Percentiles rank a stretch among this genome's conserved stretches.
phyloP scores from a whole-genome alignment of 371 early-diverging fungal genomes.

The Capillidium heterosporum region DNA sequence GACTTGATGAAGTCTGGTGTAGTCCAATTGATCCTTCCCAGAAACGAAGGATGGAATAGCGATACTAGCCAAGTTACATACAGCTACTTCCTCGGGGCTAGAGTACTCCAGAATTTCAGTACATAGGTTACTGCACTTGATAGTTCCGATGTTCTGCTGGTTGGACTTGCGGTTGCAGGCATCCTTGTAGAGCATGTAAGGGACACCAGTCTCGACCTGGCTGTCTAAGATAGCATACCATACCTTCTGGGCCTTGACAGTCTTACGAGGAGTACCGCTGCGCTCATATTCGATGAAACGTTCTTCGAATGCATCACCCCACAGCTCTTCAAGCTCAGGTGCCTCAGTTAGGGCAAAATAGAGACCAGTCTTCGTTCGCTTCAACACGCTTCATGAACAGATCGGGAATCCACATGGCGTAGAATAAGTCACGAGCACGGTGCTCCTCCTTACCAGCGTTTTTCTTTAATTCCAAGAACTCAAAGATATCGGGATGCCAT shows the following conservation, averaged over 20 bases:
- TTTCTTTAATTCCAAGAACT: slow-evolving; percentile 95
- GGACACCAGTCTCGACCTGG: slow-evolving; percentile 98
- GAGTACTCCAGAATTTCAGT: slow-evolving; percentile 96
- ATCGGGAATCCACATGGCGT: slow-evolving; percentile 98
- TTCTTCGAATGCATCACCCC: slow-evolving; percentile 89
- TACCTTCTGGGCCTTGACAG: slow-evolving; percentile 92
- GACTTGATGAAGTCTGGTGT: slow-evolving; percentile 49
- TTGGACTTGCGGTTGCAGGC: slow-evolving; percentile 34
- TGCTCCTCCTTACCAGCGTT: slow-evolving; percentile 98
- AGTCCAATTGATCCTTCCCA: slow-evolving; percentile 43
- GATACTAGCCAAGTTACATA: slow-evolving; percentile 97
- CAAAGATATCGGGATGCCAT: slow-evolving; percentile 98
- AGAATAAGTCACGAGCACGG: slow-evolving; percentile 95
- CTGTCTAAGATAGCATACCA: slow-evolving; percentile 97
- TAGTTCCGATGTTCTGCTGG: slow-evolving; percentile 95
- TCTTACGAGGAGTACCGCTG: slow-evolving; percentile 66
- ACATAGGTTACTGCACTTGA: slow-evolving; percentile 71
- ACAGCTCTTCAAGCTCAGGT: slow-evolving; percentile 77
- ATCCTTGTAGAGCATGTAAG: slow-evolving; percentile 99
- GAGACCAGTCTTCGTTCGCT: slow-evolving; percentile 82
- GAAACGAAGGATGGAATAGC: slow-evolving; percentile 89
- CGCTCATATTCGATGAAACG: slow-evolving; percentile 85
- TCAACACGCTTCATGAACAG: slow-evolving; percentile 98
- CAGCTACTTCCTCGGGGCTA: slow-evolving; percentile 92
- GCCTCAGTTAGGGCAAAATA: slow-evolving; percentile 98